phyloP scores from a whole-genome alignment of 257 asterid genomes.

The Solanum medicagineum region DNA sequence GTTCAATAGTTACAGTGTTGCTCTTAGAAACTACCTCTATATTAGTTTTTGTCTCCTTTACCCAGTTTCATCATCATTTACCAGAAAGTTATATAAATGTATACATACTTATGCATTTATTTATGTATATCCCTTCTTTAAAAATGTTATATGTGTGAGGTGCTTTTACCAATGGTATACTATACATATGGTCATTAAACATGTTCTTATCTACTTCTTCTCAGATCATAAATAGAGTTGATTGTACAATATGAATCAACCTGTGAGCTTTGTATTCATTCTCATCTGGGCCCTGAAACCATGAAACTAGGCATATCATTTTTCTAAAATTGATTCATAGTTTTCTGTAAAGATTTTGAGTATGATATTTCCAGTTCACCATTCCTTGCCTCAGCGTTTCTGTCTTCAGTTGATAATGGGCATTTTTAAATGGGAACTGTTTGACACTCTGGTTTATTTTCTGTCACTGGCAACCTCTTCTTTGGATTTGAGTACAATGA shows the following conservation, averaged over 20 bases:
- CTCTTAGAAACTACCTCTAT: not conserved
- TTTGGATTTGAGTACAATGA: not conserved
- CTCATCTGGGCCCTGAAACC: not conserved
- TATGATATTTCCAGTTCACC: not conserved
- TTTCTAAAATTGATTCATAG: not conserved
- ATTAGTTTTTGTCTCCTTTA: not conserved
- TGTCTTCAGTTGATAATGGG: not conserved
- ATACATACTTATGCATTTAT: not conserved
- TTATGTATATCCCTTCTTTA: not conserved
- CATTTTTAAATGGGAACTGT: not conserved
- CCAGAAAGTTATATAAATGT: not conserved
- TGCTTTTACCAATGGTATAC: not conserved
- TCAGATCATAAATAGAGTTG: not conserved
- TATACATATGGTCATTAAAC: not conserved
- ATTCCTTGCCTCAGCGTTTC: not conserved
- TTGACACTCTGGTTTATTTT: not conserved
- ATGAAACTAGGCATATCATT: not conserved
- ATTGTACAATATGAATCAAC: not conserved
- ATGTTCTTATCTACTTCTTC: not conserved
- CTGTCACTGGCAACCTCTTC: not conserved
- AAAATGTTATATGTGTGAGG: not conserved
- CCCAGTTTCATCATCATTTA: not conserved
- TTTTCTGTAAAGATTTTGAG: not conserved
- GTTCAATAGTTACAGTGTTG: not conserved
- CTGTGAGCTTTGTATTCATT: not conserved